Percentiles rank a stretch among this genome's conserved stretches.
Conservation (phyloP, 2,329 filamentous ascomycete genomes). For the Rhynchosporium graminicola region DNA sequence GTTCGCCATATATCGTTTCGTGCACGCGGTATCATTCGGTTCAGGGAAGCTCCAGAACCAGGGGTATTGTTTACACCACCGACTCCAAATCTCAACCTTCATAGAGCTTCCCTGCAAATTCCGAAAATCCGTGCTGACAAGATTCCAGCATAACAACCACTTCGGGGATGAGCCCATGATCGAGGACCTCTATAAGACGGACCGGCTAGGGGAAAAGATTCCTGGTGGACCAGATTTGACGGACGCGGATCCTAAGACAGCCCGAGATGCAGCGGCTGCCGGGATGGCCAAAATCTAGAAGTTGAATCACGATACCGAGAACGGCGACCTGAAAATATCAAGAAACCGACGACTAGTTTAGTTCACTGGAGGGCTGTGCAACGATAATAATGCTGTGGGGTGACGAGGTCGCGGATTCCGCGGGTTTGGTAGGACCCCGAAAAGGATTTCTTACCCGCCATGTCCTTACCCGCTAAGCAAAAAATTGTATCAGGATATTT, state of each 20-base stretch:
- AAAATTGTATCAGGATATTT: not conserved
- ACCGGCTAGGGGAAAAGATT: slow-evolving; percentile 53
- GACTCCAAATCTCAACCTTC: not conserved
- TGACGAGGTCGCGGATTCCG: slow-evolving; percentile 3
- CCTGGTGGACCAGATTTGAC: slow-evolving; percentile 53
- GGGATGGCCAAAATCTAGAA: slow-evolving; percentile 16
- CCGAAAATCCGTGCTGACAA: slow-evolving; percentile 18
- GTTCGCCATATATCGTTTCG: slow-evolving; percentile 44
- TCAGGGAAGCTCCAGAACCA: not conserved
- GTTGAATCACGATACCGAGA: not conserved
- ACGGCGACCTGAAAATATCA: not conserved
- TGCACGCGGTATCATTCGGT: not conserved
- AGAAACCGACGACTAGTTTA: not conserved
- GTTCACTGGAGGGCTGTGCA: slow-evolving; percentile 3
- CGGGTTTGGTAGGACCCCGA: not conserved
- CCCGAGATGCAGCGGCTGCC: slow-evolving; percentile 37
- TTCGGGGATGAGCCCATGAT: slow-evolving; percentile 64
- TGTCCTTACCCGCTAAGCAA: not conserved
- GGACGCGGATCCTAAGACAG: slow-evolving; percentile 48
- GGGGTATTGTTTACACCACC: not conserved
- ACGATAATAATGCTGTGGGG: not conserved
- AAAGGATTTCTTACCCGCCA: too few relatives aligned
- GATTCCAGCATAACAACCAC: slow-evolving; percentile 36
- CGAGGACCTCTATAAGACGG: slow-evolving; percentile 53
- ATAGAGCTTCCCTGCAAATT: not conserved